phyloP scores from a whole-genome alignment of 2,329 filamentous ascomycete species.

The Neofusicoccum cordaticola region DNA sequence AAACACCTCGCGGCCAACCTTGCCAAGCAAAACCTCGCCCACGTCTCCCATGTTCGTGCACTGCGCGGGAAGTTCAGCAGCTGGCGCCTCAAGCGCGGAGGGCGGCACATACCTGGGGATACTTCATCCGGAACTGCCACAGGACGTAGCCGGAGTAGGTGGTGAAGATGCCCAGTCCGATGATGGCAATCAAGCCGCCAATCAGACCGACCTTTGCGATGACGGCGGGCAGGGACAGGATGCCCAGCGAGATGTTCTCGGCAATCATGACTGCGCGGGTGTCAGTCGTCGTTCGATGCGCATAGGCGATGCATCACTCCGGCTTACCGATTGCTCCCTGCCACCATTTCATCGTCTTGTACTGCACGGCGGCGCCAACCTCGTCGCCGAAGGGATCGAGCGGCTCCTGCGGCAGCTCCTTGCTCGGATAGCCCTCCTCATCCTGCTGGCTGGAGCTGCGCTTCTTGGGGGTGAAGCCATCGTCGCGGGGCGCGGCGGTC shows the following conservation, averaged over 20 bases:
- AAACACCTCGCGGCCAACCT: conserved; percentile 47
- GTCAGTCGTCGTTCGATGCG: neutral
- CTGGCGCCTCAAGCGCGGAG: conserved; percentile 58
- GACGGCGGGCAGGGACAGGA: conserved; percentile 44
- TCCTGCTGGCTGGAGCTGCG: neutral
- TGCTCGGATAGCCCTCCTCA: neutral
- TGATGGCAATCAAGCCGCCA: conserved; percentile 42
- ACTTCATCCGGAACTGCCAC: conserved; percentile 57
- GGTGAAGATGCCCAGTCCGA: conserved; percentile 55
- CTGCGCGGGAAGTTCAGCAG: conserved; percentile 55
- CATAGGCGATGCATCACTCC: neutral
- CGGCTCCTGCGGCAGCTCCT: neutral
- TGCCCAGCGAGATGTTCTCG: conserved; percentile 55
- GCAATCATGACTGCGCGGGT: conserved; percentile 48
- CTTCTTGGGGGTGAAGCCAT: conserved; percentile 15
- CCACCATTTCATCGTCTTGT: conserved; percentile 50
- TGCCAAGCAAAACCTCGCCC: conserved; percentile 61
- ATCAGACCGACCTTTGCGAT: conserved; percentile 49
- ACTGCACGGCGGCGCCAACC: conserved; percentile 45
- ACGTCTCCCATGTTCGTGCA: conserved; percentile 65
- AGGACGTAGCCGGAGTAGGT: conserved; percentile 63
- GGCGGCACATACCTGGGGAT: conserved; percentile 52
- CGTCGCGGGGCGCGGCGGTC: conserved; percentile 8
- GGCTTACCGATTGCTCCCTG: conserved; percentile 23
- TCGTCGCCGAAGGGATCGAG: conserved; percentile 28